These are phyloP conservation scores for Phytophthora macrochlamydospora DNA, from an alignment of 352 stramenopile species.

Conservation along the genomic window DNA sequence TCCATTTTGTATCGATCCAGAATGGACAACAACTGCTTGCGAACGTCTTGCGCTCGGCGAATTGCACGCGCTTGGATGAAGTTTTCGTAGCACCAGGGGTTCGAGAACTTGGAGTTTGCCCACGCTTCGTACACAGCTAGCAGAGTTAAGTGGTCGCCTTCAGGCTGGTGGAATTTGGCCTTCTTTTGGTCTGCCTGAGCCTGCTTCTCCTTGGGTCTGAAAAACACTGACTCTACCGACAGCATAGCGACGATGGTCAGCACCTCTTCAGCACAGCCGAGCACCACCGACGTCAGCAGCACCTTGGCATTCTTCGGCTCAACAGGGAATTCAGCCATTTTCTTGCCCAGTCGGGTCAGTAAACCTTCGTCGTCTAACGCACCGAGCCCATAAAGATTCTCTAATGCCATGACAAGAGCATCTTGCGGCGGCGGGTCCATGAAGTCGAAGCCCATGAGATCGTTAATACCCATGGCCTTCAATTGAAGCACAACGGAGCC, in stretches of 20 bases:
- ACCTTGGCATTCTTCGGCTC: constrained; percentile 99
- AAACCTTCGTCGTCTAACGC: constrained; percentile 97
- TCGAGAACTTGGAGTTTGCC: constrained; percentile 97
- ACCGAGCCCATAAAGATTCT: constrained; percentile 97
- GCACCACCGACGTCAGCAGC: constrained; percentile 96
- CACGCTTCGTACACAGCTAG: constrained; percentile 98
- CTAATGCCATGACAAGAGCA: constrained; percentile 96
- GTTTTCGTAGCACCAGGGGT: constrained; percentile 99
- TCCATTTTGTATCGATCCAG: constrained; percentile 99
- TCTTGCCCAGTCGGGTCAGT: constrained; percentile 93
- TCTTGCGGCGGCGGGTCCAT: constrained; percentile 98
- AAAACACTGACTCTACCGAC: constrained; percentile 99
- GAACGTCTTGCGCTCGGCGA: constrained; percentile 96
- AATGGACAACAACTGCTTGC: constrained; percentile 99
- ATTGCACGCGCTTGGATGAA: constrained; percentile 98
- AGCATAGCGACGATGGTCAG: constrained; percentile 99
- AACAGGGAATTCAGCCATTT: constrained; percentile 99
- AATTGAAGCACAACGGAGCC: constrained; percentile 98
- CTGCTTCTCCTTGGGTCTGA: constrained; percentile 98
- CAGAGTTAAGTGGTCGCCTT: constrained; percentile 99
- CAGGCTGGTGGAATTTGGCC: constrained; percentile 98
- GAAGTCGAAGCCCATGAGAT: constrained; percentile 99
- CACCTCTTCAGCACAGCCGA: constrained; percentile 98
- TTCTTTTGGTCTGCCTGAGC: constrained; percentile 99
- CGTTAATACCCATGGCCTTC: constrained; percentile 99